Evolutionary conservation across 768 basidiomycete species (phyloP).

Genomic region (Lanmaoa pseudosensibilis): DNA sequence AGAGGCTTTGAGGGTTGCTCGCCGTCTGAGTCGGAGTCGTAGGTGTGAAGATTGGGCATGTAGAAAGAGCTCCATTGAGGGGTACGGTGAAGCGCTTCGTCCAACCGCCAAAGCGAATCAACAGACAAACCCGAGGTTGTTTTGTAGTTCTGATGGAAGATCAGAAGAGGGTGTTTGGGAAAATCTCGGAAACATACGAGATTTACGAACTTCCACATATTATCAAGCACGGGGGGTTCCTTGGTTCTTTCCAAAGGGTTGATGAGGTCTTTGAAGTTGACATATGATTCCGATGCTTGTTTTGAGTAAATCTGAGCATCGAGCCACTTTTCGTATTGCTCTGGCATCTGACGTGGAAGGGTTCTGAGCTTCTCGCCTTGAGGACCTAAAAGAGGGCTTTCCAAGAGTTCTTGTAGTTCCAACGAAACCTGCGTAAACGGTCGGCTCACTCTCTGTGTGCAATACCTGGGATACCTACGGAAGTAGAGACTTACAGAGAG

Average conservation of each 20-base stretch:
- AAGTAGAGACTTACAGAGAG: slow-evolving; percentile 58
- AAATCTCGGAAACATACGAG: slow-evolving; percentile 39
- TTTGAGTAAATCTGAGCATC: slow-evolving; percentile 67
- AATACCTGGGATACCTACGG: slow-evolving; percentile 39
- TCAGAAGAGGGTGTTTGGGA: background rate
- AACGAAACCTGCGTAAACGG: slow-evolving; percentile 51
- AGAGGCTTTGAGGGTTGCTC: slow-evolving; percentile 18
- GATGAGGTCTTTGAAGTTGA: slow-evolving; percentile 55
- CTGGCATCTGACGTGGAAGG: slow-evolving; percentile 52
- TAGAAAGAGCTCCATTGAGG: slow-evolving; percentile 62
- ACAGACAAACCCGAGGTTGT: slow-evolving; percentile 50
- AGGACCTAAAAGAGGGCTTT: slow-evolving; percentile 56
- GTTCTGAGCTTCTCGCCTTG: slow-evolving; percentile 55
- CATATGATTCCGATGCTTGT: slow-evolving; percentile 50
- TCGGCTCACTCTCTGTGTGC: background rate
- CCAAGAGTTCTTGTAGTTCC: slow-evolving; percentile 64
- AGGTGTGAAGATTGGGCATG: slow-evolving; percentile 21
- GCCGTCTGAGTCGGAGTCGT: slow-evolving; percentile 27
- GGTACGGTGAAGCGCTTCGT: slow-evolving; percentile 46
- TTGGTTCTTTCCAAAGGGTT: slow-evolving; percentile 60
- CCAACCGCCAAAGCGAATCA: slow-evolving; percentile 64
- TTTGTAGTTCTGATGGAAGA: slow-evolving; percentile 57
- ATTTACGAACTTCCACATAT: slow-evolving; percentile 66
- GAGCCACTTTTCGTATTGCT: slow-evolving; percentile 63
- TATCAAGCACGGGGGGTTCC: slow-evolving; percentile 48